phyloP scores from a whole-genome alignment of 371 early-diverging fungal species.

The Fennellomyces sp. region DNA sequence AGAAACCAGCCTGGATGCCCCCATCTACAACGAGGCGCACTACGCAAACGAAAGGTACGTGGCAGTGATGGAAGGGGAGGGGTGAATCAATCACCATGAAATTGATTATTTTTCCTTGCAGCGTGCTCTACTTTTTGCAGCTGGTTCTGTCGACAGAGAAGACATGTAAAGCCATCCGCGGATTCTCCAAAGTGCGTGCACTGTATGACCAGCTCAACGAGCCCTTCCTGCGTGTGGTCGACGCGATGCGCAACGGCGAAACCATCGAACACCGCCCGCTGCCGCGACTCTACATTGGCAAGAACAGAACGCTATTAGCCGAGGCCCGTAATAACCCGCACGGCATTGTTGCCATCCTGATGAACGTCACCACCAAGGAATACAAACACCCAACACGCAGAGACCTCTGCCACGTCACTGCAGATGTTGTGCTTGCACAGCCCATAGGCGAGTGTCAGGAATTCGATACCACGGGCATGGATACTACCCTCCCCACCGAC shows the following conservation, averaged over 20 bases:
- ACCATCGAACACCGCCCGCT: constrained; percentile 19
- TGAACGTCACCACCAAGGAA: constrained; percentile 10
- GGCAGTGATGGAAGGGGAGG: not conserved
- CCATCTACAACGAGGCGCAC: not conserved
- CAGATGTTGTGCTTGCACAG: constrained; percentile 33
- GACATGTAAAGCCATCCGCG: constrained; percentile 23
- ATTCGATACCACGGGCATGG: constrained; percentile 24
- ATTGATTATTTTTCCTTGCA: not conserved
- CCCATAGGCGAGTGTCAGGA: constrained; percentile 36
- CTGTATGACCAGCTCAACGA: constrained; percentile 36
- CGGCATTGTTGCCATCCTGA: constrained; percentile 29
- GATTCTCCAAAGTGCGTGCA: constrained; percentile 28
- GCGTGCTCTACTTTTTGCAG: constrained; percentile 36
- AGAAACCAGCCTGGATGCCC: constrained; percentile 9
- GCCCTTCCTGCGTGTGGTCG: constrained; percentile 30
- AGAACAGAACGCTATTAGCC: constrained; percentile 40
- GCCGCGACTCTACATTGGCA: constrained; percentile 47
- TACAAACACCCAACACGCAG: not conserved
- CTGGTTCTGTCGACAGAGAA: constrained; percentile 25
- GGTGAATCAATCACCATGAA: not conserved
- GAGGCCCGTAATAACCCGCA: constrained; percentile 32
- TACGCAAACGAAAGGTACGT: constrained; percentile 4
- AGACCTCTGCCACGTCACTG: constrained; percentile 16
- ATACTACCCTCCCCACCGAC: constrained; percentile 18
- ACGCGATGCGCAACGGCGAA: constrained; percentile 5